These are phyloP conservation scores for Colletotrichum camelliae DNA, from an alignment of 2,329 filamentous ascomycete genomes.

Conservation along the genomic window DNA sequence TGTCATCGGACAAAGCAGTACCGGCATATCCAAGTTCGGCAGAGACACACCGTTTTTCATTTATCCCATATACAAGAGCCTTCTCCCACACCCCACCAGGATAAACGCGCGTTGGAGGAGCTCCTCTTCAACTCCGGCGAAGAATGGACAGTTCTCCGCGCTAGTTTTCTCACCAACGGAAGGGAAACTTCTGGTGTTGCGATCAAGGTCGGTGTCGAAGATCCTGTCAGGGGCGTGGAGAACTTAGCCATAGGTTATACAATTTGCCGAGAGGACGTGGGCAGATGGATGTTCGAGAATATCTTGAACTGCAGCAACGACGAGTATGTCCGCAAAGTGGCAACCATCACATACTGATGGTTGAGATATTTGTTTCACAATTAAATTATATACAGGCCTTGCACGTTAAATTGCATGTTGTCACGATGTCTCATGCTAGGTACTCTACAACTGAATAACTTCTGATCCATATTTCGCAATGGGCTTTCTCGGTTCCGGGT, in stretches of 20 bases:
- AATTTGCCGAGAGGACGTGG: constrained; percentile 46
- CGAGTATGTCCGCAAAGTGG: constrained; percentile 32
- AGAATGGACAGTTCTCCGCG: constrained; percentile 35
- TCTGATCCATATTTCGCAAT: background rate
- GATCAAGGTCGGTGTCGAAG: constrained; percentile 37
- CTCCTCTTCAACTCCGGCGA: constrained; percentile 30
- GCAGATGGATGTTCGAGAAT: constrained; percentile 45
- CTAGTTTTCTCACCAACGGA: constrained; percentile 35
- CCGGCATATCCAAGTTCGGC: constrained; percentile 42
- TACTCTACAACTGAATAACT: background rate
- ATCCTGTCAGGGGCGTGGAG: constrained; percentile 34
- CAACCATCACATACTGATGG: constrained; percentile 29
- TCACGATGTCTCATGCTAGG: background rate
- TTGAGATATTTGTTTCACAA: background rate
- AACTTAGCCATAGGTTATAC: constrained; percentile 44
- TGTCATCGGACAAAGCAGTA: constrained; percentile 45
- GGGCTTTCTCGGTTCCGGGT: background rate
- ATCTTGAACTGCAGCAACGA: constrained; percentile 28
- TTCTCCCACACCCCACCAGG: constrained; percentile 43
- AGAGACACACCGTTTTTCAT: constrained; percentile 46
- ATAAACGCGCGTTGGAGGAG: constrained; percentile 52
- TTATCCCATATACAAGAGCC: constrained; percentile 43
- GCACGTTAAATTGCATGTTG: background rate
- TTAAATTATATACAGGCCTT: background rate
- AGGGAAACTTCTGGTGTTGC: constrained; percentile 23